These are phyloP conservation scores for Coemansia sp. DNA, from an alignment of 192 early-diverging fungal genomes.

Conservation along the genomic window DNA sequence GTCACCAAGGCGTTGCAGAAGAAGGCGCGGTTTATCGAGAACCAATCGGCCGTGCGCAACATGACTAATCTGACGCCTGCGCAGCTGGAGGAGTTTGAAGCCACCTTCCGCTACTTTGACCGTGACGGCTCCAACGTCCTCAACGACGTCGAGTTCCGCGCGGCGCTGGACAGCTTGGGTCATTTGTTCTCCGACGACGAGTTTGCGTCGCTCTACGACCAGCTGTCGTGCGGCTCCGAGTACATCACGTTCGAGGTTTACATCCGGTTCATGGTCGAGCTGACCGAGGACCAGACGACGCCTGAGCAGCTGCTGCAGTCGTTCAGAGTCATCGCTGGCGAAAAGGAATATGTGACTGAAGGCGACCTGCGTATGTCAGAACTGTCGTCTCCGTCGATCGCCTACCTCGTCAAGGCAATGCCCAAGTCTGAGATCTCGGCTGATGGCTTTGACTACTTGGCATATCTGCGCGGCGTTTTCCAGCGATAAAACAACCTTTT, in stretches of 20 bases:
- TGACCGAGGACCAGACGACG: constrained; percentile 89
- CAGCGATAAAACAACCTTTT: constrained; percentile 14
- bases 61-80: constrained; percentile 91
- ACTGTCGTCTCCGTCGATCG: constrained; percentile 70
- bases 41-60: constrained; percentile 90
- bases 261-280: constrained; percentile 78
- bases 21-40: constrained; percentile 87
- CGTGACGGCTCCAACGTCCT: constrained; percentile 81
- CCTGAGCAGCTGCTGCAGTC: constrained; percentile 83
- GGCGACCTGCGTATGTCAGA: constrained; percentile 78
- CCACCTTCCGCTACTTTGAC: constrained; percentile 91
- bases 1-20: constrained; percentile 77
- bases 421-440: constrained; percentile 55
- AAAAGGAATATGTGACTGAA: constrained; percentile 86
- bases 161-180: constrained; percentile 78
- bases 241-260: constrained; percentile 87
- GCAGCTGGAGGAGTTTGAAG: constrained; percentile 90
- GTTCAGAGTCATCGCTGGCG: constrained; percentile 82
- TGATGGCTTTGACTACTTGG: constrained; percentile 77
- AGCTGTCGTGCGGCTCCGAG: constrained; percentile 61
- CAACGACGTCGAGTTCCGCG: constrained; percentile 76
- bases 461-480: constrained; percentile 61
- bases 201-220: constrained; percentile 66
- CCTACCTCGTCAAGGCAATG: constrained; percentile 74
- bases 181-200: constrained; percentile 73